phyloP scores from a whole-genome alignment of 257 asterid species.

The Nicotiana benthamiana region DNA sequence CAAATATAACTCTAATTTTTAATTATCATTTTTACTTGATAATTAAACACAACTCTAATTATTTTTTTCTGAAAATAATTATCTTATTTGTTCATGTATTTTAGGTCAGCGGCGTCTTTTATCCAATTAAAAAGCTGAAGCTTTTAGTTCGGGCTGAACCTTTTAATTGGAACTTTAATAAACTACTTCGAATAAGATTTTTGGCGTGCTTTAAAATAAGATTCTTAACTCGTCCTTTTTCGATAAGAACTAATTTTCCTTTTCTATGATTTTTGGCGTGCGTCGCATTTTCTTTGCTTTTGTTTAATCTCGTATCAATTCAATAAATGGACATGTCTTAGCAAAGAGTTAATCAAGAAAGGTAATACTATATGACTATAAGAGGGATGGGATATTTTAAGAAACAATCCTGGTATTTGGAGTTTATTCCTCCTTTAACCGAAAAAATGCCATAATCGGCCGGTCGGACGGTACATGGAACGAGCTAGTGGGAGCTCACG shows the following conservation, averaged over 20 bases:
- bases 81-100: too few relatives aligned
- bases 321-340: background rate
- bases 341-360: background rate
- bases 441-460: background rate
- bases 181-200: too few relatives aligned
- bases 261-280: background rate
- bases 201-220: too few relatives aligned
- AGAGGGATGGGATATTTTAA: background rate
- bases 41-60: too few relatives aligned
- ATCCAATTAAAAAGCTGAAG: background rate
- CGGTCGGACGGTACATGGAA: too few relatives aligned
- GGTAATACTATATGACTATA: background rate
- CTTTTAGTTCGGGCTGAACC: too few relatives aligned
- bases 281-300: background rate
- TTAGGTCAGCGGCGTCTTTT: background rate
- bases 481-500: constrained; percentile 1
- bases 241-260: background rate
- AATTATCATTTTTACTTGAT: too few relatives aligned
- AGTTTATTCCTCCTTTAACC: background rate
- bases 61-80: too few relatives aligned
- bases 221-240: background rate
- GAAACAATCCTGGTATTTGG: background rate
- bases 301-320: background rate
- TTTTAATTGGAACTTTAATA: too few relatives aligned
- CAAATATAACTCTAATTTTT: too few relatives aligned